These are phyloP conservation scores for Guadua angustifolia DNA, from an alignment of 176 grass and related monocot genomes.

Conservation along the genomic window DNA sequence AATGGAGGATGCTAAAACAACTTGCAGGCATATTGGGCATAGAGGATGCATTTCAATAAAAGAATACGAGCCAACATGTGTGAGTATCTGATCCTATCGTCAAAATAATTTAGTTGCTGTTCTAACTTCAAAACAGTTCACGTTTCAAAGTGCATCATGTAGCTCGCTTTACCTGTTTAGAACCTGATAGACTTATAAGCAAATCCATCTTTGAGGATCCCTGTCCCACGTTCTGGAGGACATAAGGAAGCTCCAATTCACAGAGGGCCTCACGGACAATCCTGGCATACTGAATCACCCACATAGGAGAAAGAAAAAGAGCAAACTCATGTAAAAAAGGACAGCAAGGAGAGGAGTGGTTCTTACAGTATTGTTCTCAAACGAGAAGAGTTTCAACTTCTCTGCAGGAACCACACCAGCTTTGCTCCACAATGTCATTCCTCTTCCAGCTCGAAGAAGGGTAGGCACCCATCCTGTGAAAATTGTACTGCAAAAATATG, in stretches of 20 bases:
- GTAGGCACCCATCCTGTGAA: constrained; percentile 94
- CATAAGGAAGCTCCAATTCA: constrained; percentile 90
- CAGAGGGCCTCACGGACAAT: constrained; percentile 88
- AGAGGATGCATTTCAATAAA: neutral
- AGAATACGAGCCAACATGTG: neutral
- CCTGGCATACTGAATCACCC: constrained; percentile 64
- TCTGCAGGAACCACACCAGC: constrained; percentile 61
- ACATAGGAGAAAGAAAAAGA: constrained; percentile 17
- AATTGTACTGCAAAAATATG: constrained; percentile 61
- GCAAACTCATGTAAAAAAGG: neutral
- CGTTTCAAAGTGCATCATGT: neutral
- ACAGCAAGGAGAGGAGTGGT: neutral
- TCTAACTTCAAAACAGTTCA: neutral
- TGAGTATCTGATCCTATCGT: neutral
- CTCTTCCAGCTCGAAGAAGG: constrained; percentile 84
- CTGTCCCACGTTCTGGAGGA: constrained; percentile 78
- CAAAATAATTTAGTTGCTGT: neutral
- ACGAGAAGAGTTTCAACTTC: constrained; percentile 86
- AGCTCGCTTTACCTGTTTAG: constrained; percentile 59
- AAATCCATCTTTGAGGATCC: constrained; percentile 71
- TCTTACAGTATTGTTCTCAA: constrained; percentile 85
- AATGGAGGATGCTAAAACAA: neutral
- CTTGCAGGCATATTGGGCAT: neutral
- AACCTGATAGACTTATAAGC: constrained; percentile 54
- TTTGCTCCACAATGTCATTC: constrained; percentile 86